Base-by-base conservation (phyloP, 108 stramenopile species). In the Cyclotella atomus region DNA sequence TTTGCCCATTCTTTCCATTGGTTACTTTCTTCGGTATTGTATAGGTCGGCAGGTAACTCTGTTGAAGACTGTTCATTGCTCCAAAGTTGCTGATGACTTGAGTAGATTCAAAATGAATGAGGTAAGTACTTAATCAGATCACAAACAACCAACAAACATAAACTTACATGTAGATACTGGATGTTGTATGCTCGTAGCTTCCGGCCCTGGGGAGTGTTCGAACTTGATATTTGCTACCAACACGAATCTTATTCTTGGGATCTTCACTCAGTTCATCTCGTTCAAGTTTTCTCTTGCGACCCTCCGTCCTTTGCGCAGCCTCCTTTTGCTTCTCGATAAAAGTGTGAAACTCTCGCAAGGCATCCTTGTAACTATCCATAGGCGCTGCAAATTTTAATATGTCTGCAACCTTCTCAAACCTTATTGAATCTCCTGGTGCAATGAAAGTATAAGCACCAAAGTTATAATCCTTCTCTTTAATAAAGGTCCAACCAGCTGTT, bases 391-490 rank as follows among this genome's bases (percentile, higher is more conserved):
- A 35, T 7, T 59, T 47, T 50, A 65, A 59, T 0, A 75, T 60
- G 0, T 29, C 62, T 35, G 25, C 16, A 12, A 73, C 65, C 5
- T 62, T 43, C 29, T 73, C 72, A 55, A 65, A 65, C 23, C 47
- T 34, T 2, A 65, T 50, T 0, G 29, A 25, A 38, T 23, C 19
- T 44, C 2, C 47, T 35, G 77, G 33, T 14, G 68, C 16, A 43
- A 2, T 65, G 28, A 78, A 71, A 10, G 36, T 78, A 1, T 56
- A 33, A 0, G 65, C 55, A 19, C 77, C 77, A 65, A 78, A 78
- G n/a, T 78, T 55, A 35, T 46, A 78, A 23, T 59, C 6, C 23
- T 33, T 24, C 33, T 66, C 45, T 0, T 56, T 52, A 0, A 7
- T 36, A 27, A 30, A 78, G 10, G 24, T 33, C 77, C 77, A 78